A percentile compares a stretch with the other conserved stretches of the same genome.
Evolutionary conservation across 345 rosid species (phyloP).

Genomic region (Sisymbrium irio): DNA sequence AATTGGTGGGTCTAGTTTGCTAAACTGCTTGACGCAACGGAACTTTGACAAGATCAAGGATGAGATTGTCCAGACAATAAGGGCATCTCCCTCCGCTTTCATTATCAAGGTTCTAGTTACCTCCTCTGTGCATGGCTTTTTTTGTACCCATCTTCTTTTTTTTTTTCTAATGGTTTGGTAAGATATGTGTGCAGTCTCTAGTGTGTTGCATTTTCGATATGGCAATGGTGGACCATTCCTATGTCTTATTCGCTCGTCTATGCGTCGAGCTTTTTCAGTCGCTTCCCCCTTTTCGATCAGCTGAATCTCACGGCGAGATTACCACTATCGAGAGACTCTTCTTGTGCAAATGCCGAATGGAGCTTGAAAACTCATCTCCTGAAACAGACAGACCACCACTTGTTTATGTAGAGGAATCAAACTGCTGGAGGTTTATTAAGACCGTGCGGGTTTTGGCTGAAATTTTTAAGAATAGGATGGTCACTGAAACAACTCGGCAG

Average conservation of each 20-base stretch:
- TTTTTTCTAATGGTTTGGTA: neutral
- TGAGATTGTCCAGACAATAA: conserved; percentile 22
- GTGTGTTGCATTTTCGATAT: conserved; percentile 20
- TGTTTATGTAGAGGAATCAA: conserved; percentile 2
- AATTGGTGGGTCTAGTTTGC: neutral
- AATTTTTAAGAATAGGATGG: neutral
- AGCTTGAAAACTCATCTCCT: conserved; percentile 6
- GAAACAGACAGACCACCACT: neutral
- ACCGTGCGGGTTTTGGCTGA: conserved; percentile 16
- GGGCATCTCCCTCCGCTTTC: neutral
- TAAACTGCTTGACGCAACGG: conserved; percentile 22
- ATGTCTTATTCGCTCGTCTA: conserved; percentile 13
- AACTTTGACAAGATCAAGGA: conserved; percentile 29
- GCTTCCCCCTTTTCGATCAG: conserved; percentile 11
- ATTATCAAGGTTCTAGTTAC: neutral
- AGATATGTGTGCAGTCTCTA: conserved; percentile 2
- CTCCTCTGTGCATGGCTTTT: too few relatives aligned
- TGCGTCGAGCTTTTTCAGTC: conserved; percentile 14
- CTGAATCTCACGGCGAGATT: neutral
- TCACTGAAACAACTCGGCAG: neutral
- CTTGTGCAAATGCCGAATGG: conserved; percentile 11
- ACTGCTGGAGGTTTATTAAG: conserved; percentile 4
- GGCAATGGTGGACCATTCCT: conserved; percentile 24
- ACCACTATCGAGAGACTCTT: conserved; percentile 16
- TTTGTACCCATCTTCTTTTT: too few relatives aligned